Percentiles rank a stretch among this genome's conserved stretches.
Evolutionary conservation across 345 rosid species (phyloP).

Genomic region (Heritiera littoralis): DNA sequence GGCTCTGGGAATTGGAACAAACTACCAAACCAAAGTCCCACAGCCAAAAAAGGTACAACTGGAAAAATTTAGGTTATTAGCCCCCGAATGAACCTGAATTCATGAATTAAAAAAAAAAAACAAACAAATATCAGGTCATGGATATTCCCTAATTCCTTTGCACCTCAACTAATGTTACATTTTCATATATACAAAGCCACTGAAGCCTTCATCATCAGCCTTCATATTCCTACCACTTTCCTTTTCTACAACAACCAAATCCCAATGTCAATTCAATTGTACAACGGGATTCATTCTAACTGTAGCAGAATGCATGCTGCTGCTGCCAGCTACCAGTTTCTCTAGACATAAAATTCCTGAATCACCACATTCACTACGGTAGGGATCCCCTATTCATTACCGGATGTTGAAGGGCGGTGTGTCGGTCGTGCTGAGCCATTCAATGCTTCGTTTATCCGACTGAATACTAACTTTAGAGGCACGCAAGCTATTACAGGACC

Average conservation of each 20-base stretch:
- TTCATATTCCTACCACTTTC: conserved; percentile 18
- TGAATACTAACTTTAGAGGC: conserved; percentile 88
- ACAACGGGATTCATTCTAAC: conserved; percentile 19
- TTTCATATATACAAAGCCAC: conserved; percentile 28
- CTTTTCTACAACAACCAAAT: conserved; percentile 19
- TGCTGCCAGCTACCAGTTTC: neutral
- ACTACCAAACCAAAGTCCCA: conserved; percentile 16
- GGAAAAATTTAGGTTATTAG: conserved; percentile 22
- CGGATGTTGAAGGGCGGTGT: conserved; percentile 33
- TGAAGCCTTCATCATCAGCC: conserved; percentile 16
- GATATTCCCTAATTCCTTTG: conserved; percentile 29
- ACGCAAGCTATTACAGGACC: conserved; percentile 75
- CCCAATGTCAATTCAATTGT: conserved; percentile 15
- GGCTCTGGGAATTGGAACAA: conserved; percentile 14
- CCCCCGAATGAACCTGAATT: conserved; percentile 28
- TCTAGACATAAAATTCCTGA: conserved; percentile 2
- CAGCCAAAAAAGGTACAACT: neutral
- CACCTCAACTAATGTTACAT: conserved; percentile 37
- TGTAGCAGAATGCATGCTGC: neutral
- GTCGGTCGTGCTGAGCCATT: conserved; percentile 62
- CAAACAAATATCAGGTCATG: conserved; percentile 13
- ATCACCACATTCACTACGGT: conserved; percentile 7
- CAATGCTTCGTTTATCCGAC: conserved; percentile 82
- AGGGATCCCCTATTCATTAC: conserved; percentile 26
- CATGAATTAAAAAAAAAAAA: neutral